Percentiles rank a stretch among this genome's conserved stretches.
These are phyloP conservation scores for Melanomma pulvis-pyrius DNA, from an alignment of 495 filamentous ascomycete genomes.

Conservation along the genomic window DNA sequence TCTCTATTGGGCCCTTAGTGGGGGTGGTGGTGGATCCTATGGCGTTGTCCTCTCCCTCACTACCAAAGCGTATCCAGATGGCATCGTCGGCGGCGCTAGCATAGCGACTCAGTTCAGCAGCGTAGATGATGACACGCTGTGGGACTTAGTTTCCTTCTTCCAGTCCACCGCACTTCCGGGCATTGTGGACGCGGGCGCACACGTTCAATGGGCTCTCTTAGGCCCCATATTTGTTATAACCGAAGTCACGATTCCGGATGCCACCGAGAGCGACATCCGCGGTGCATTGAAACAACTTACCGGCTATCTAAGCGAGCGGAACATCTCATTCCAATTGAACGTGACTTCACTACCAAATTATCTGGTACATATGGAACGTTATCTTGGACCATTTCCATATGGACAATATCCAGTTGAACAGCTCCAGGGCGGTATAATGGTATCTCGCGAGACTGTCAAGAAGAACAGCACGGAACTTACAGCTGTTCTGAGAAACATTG, in stretches of 20 bases:
- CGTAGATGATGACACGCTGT: conserved; percentile 4
- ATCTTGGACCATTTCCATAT: conserved; percentile 19
- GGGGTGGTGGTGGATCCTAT: conserved; percentile 28
- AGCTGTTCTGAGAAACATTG: conserved; percentile 1
- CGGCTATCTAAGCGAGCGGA: neutral
- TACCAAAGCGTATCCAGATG: conserved; percentile 27
- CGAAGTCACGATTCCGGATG: conserved; percentile 15
- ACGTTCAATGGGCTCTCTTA: conserved; percentile 13
- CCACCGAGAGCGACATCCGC: conserved; percentile 6
- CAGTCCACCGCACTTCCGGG: conserved; percentile 3
- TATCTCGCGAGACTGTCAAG: neutral
- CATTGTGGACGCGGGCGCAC: conserved; percentile 28
- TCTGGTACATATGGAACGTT: neutral
- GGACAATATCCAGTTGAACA: neutral
- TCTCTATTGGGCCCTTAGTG: conserved; percentile 32
- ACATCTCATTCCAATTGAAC: conserved; percentile 15
- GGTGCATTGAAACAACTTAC: conserved; percentile 6
- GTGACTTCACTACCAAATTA: conserved; percentile 13
- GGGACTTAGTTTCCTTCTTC: conserved; percentile 2
- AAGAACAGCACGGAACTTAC: neutral
- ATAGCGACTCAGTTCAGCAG: neutral
- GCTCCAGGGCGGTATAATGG: conserved; percentile 18
- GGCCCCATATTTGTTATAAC: neutral
- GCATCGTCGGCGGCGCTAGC: conserved; percentile 1
- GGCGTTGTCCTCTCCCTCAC: conserved; percentile 26